Evolutionary conservation across 495 filamentous ascomycete species (phyloP).

Genomic region (Lasiosphaeria ovina): DNA sequence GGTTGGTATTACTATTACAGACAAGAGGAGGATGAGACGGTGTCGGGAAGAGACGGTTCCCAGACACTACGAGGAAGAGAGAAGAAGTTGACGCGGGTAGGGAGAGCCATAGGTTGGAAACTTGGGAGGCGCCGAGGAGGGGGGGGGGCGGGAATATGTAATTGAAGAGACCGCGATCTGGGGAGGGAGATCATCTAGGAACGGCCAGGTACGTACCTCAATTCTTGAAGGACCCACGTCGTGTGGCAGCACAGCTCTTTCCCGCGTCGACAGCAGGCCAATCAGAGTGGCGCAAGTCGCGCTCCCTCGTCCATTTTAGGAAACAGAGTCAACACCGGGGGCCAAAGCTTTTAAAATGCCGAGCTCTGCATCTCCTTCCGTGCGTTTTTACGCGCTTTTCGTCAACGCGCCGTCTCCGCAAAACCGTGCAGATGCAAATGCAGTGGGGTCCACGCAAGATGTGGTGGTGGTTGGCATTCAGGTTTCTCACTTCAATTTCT

Average conservation of each 20-base stretch:
- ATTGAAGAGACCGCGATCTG: slow-evolving; percentile 7
- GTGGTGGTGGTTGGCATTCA: neutral
- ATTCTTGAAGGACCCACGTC: slow-evolving; percentile 13
- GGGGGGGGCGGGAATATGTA: slow-evolving; percentile 1
- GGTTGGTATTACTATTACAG: neutral
- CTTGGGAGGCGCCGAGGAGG: neutral
- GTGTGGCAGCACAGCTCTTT: slow-evolving; percentile 16
- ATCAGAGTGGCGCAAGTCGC: slow-evolving; percentile 19
- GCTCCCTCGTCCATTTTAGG: slow-evolving; percentile 21
- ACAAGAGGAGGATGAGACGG: neutral
- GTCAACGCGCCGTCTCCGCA: slow-evolving; percentile 1
- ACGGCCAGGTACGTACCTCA: neutral
- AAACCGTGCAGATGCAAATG: neutral
- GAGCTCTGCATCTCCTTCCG: neutral
- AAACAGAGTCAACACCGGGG: slow-evolving; percentile 24
- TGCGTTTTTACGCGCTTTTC: slow-evolving; percentile 1
- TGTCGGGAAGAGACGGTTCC: neutral
- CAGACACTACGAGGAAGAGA: neutral
- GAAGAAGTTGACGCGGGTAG: neutral
- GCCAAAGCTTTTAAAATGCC: neutral
- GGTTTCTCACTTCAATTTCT: neutral
- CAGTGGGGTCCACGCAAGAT: neutral
- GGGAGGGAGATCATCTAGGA: slow-evolving; percentile 10
- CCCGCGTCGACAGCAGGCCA: slow-evolving; percentile 23
- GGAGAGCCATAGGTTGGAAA: neutral